These are phyloP conservation scores for Lomentospora prolificans DNA, from an alignment of 2,329 filamentous ascomycete genomes.

Conservation along the genomic window DNA sequence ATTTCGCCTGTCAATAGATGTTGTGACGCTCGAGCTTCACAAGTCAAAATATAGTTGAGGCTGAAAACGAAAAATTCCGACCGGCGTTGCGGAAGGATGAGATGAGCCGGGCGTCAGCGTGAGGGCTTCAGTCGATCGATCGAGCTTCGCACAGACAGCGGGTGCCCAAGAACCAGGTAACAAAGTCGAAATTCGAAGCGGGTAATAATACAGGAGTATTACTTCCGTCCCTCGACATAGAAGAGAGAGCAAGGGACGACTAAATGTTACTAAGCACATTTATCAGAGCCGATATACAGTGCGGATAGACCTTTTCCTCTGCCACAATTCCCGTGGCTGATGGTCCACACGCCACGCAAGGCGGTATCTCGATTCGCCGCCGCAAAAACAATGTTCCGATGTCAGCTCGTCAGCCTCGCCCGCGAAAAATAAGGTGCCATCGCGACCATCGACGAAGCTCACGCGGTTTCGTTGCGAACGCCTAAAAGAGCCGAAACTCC, in stretches of 20 bases:
- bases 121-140: conserved; percentile 2
- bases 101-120: neutral
- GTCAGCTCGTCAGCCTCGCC: conserved; percentile 1
- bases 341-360: conserved; percentile 8
- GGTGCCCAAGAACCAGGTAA: conserved; percentile 3
- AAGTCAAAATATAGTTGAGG: neutral
- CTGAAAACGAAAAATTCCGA: neutral
- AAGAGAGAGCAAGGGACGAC: neutral
- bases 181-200: too few species aligned
- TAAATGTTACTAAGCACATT: neutral
- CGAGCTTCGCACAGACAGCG: neutral
- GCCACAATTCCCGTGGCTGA: too few species aligned
- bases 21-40: neutral
- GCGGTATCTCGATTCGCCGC: neutral
- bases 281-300: neutral
- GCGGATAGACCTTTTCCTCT: too few species aligned
- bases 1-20: neutral
- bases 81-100: neutral
- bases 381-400: conserved; percentile 1
- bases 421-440: neutral
- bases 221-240: too few species aligned
- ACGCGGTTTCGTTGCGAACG: neutral
- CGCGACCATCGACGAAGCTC: too few species aligned
- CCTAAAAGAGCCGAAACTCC: too few species aligned
- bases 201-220: too few species aligned